These are phyloP conservation scores for Aspergillus taichungensis DNA, from an alignment of 495 filamentous ascomycete genomes.

Conservation along the genomic window DNA sequence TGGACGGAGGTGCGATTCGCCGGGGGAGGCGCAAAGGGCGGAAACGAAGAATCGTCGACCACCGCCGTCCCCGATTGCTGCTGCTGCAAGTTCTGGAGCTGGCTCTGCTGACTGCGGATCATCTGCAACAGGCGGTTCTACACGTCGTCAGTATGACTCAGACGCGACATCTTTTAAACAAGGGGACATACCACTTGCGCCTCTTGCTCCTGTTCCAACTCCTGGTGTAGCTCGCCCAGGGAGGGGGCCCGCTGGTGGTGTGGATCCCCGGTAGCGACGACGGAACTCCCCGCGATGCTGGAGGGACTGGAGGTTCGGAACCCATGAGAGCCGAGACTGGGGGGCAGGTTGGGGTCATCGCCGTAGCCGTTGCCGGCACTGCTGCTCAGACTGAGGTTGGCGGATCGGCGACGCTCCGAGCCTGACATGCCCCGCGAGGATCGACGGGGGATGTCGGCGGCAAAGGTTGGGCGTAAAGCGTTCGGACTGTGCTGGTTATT, in stretches of 20 bases:
- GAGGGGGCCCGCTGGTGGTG: conserved; percentile 68
- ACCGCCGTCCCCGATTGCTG: conserved; percentile 39
- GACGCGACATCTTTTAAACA: neutral
- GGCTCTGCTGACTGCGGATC: conserved; percentile 80
- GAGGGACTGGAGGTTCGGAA: conserved; percentile 49
- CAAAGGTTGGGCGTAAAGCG: neutral
- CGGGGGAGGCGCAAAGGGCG: conserved; percentile 31
- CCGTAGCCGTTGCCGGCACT: conserved; percentile 47
- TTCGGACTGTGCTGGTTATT: conserved; percentile 1
- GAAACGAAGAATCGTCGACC: conserved; percentile 51
- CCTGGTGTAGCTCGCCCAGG: conserved; percentile 90
- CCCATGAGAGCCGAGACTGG: conserved; percentile 33
- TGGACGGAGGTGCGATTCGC: conserved; percentile 23
- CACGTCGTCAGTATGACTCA: neutral
- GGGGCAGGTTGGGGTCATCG: conserved; percentile 21
- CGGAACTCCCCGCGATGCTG: conserved; percentile 48
- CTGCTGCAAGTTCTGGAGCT: conserved; percentile 59
- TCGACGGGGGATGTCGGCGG: conserved; percentile 36
- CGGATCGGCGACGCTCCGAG: conserved; percentile 48
- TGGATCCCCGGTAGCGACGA: conserved; percentile 47
- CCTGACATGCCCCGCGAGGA: conserved; percentile 39
- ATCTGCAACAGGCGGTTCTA: conserved; percentile 83
- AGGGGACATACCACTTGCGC: conserved; percentile 63
- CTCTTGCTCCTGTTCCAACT: conserved; percentile 92
- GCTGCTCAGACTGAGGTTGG: conserved; percentile 69